Percentiles rank a stretch among this genome's conserved stretches.
Evolutionary conservation across 495 filamentous ascomycete genomes (phyloP).

Genomic region (Trichoderma gamsii): DNA sequence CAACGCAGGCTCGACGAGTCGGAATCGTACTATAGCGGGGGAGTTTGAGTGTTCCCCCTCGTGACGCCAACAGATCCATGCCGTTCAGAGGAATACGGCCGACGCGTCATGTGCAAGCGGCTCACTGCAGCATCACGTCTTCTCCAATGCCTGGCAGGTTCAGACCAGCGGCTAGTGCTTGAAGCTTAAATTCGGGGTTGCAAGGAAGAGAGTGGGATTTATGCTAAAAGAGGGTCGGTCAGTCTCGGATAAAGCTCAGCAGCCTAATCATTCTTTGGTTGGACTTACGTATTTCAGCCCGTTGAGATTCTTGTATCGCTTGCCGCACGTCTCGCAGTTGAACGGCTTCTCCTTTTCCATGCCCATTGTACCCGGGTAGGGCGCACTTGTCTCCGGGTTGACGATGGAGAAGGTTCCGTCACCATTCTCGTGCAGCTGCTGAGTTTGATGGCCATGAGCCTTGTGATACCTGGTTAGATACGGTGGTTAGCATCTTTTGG

Average conservation of each 20-base stretch:
- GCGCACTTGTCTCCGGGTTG: slow-evolving; percentile 87
- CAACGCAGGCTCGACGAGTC: neutral
- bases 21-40: neutral
- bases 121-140: slow-evolving; percentile 23
- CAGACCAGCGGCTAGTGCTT: slow-evolving; percentile 9
- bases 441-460: slow-evolving; percentile 88
- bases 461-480: slow-evolving; percentile 56
- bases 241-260: slow-evolving; percentile 22
- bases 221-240: slow-evolving; percentile 41
- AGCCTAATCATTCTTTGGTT: neutral
- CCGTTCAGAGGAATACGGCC: neutral
- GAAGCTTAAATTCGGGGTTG: slow-evolving; percentile 37
- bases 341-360: slow-evolving; percentile 99
- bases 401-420: slow-evolving; percentile 98
- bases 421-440: slow-evolving; percentile 88
- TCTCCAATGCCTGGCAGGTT: slow-evolving; percentile 43
- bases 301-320: slow-evolving; percentile 99
- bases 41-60: neutral
- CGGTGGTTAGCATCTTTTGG: slow-evolving; percentile 30
- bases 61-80: neutral
- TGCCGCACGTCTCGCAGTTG: slow-evolving; percentile 91
- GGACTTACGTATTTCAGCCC: slow-evolving; percentile 74
- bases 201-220: slow-evolving; percentile 79
- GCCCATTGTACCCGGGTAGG: slow-evolving; percentile 90
- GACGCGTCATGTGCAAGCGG: neutral